Base-by-base conservation (phyloP, 805 yeast species). In the Yarrowia porcina region DNA sequence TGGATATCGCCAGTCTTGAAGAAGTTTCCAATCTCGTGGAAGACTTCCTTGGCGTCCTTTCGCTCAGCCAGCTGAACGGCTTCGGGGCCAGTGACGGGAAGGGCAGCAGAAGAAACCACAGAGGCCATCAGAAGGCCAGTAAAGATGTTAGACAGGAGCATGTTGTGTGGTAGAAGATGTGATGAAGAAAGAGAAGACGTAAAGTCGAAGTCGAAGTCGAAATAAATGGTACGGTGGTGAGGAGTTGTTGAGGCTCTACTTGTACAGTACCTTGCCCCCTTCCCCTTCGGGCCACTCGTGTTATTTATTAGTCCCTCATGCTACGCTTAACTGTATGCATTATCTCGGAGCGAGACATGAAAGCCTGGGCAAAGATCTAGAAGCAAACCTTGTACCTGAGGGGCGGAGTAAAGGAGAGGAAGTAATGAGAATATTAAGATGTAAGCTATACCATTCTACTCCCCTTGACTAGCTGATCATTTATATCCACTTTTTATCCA, bases 301-400 rank as follows among this genome's bases (percentile, higher is more conserved):
- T 45, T 49, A 49, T 33, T 49, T 49, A 32, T 49, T 49, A 49
- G 56, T 49, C 56, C 30, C 56, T 49, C 56, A 49, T 27, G 28
- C 18, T 15, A 20, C 54, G 18, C 27, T 28, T 32, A 45, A 45
- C 25, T 30, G 36, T 45, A 45, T 30, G 27, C 54, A 47, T 20
- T 47, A 47, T 47, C 54, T 21, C 54, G 54, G 54, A 47, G 54
- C 20, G 54, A 45, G 36, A 7, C 3, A 45, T 38, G 54, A 47
- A 30, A 21, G 27, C 54, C 18, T 21, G 10, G 4, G n/a, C n/a
- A n/a, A n/a, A n/a, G n/a, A n/a, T n/a, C n/a, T n/a, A n/a, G n/a
- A n/a, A n/a, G n/a, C n/a, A n/a, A 32, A 47, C 54, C 38, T 47
- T 47, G 54, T 47, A 17, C 36, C 36, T 45, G 50, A n/a, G 15